Evolutionary conservation across 306 rosid species (phyloP), one percentile per base, ranked within the genome.

Genomic region (Quillaja saponaria): DNA sequence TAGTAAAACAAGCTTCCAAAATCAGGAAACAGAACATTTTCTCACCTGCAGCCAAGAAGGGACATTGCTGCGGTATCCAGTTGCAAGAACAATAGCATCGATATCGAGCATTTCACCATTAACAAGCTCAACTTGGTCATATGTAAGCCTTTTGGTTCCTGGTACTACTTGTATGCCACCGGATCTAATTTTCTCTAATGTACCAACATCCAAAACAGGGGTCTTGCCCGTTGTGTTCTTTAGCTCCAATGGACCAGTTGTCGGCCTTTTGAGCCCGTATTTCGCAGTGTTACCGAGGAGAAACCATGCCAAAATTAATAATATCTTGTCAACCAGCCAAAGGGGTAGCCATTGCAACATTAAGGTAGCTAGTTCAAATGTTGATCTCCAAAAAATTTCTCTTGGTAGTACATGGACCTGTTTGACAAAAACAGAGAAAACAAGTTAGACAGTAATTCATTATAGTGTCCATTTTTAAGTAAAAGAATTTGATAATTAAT

Each of bases 1-100:
- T n/a, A n/a, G n/a, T n/a, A 34, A 41, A 11, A 39, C 10, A 55
- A 55, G 61, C 57, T 25, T 41, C 25, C 33, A 66, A 51, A 25
- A 34, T 12, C 3, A 25, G 31, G 31, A 61, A 40, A 46, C 18
- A 13, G 55, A 71, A 62, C 66, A 46, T 44, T 33, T 58, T 81
- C 85, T 85, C 77, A 90, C 97, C 97, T 83, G 83, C 3, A 92
- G 94, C 99, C 99, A 92, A 53, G 63, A 81, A n/a, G 99, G 99
- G 44, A 92, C 99, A 21, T 89, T 92, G 86, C 99, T 92, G 21
- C 94, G 81, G 64, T 92, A 92, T 0, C 99, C 99, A 0, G 99
- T 92, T 0, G 99, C 99, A 1, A 92, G 77, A 21, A 92, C 61
- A 9, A 89, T 83, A 0, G 96, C 79, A 45, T 92, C 96, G 31